These are phyloP conservation scores for Lactarius sp. DNA, from an alignment of 768 basidiomycete species.

Conservation along the genomic window DNA sequence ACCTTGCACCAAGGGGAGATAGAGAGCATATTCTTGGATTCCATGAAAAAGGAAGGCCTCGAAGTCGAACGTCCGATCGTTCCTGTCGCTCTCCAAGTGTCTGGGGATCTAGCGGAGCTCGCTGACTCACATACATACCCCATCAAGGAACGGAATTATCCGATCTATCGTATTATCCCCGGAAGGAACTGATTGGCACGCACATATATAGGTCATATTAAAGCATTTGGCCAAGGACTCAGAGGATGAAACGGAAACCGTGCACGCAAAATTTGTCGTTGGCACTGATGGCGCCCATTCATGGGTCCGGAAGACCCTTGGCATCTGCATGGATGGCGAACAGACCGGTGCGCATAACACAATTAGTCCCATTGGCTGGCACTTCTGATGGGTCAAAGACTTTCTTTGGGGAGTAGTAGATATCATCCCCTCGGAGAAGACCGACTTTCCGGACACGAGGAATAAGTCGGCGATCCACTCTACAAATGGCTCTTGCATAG, in stretches of 20 bases:
- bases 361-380: neutral
- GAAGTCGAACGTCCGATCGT: constrained; percentile 47
- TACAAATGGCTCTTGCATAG: constrained; percentile 44
- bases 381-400: constrained; percentile 35
- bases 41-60: constrained; percentile 44
- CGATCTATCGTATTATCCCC: neutral
- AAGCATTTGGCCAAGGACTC: constrained; percentile 38
- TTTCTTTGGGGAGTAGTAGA: constrained; percentile 83
- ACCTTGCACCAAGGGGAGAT: constrained; percentile 63
- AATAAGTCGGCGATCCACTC: constrained; percentile 48
- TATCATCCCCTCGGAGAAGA: constrained; percentile 37
- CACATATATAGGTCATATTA: constrained; percentile 43
- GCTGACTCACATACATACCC: constrained; percentile 29
- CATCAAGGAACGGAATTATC: constrained; percentile 30
- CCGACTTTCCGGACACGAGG: constrained; percentile 53
- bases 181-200: neutral
- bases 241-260: constrained; percentile 45
- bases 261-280: constrained; percentile 68
- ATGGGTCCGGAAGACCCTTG: constrained; percentile 68
- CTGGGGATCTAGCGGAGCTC: constrained; percentile 36
- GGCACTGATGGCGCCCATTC: constrained; percentile 82
- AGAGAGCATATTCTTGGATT: constrained; percentile 45
- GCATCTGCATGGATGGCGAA: constrained; percentile 73
- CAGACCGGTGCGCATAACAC: constrained; percentile 39
- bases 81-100: constrained; percentile 47